Evolutionary conservation across 2,329 filamentous ascomycete species (phyloP).

Genomic region (Scedosporium aurantiacum): DNA sequence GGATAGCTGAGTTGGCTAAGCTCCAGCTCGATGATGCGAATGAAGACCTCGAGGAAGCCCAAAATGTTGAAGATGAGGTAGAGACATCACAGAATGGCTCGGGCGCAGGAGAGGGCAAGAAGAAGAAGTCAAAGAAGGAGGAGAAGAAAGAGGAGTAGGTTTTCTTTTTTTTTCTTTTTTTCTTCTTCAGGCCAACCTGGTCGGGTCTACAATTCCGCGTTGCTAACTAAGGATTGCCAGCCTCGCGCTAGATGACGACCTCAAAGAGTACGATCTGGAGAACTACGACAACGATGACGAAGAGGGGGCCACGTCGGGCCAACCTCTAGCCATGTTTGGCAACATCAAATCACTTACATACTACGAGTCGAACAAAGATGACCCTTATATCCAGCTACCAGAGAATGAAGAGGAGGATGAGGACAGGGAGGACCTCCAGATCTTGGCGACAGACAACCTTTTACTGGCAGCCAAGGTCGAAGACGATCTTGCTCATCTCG

Average conservation of each 20-base stretch:
- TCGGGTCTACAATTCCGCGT: not conserved
- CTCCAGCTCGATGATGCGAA: constrained; percentile 85
- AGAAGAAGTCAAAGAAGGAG: constrained; percentile 17
- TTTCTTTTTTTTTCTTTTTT: too few species aligned
- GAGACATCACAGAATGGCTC: constrained; percentile 11
- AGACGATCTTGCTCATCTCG: constrained; percentile 90
- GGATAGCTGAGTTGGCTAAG: constrained; percentile 64
- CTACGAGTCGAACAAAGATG: constrained; percentile 86
- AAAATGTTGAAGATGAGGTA: constrained; percentile 23
- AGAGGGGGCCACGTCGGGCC: constrained; percentile 36
- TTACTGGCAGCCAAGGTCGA: constrained; percentile 88
- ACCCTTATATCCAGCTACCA: constrained; percentile 89
- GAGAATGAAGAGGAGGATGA: constrained; percentile 66
- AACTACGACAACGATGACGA: constrained; percentile 77
- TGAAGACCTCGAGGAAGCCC: constrained; percentile 68
- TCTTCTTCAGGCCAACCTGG: not conserved
- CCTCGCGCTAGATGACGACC: constrained; percentile 55
- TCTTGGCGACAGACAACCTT: constrained; percentile 85
- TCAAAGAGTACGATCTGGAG: constrained; percentile 93
- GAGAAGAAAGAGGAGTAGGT: constrained; percentile 14
- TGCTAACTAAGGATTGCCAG: constrained; percentile 1
- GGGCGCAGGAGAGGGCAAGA: constrained; percentile 14
- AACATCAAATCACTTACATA: constrained; percentile 90
- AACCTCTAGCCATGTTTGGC: constrained; percentile 84
- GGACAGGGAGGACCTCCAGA: constrained; percentile 86